Evolutionary conservation across 345 rosid genomes (phyloP).

Genomic region (Brassica carinata): DNA sequence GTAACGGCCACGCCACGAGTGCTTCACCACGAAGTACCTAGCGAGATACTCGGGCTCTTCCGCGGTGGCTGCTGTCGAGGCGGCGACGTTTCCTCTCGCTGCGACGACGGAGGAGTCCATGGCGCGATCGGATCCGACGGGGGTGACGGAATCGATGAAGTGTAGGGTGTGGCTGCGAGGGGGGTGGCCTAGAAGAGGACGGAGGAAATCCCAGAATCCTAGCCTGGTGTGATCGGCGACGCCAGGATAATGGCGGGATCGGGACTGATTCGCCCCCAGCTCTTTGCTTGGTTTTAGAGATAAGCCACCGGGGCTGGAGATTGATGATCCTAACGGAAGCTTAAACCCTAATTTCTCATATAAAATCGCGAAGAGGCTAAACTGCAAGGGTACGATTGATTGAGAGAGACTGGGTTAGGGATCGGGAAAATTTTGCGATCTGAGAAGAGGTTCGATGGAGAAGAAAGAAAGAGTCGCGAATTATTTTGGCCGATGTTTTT

Average conservation of each 20-base stretch:
- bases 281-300: conserved; percentile 44
- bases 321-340: conserved; percentile 12
- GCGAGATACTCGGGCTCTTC: conserved; percentile 97
- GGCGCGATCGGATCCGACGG: conserved; percentile 39
- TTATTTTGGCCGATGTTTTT: conserved; percentile 13
- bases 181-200: conserved; percentile 53
- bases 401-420: not conserved
- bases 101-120: conserved; percentile 50
- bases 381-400: not conserved
- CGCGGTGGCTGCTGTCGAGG: conserved; percentile 37
- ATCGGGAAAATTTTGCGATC: conserved; percentile 13
- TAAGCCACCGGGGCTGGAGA: conserved; percentile 38
- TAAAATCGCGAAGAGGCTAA: conserved; percentile 6
- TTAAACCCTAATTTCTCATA: conserved; percentile 42
- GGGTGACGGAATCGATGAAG: conserved; percentile 51
- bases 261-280: conserved; percentile 99
- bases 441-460: not conserved
- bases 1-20: conserved; percentile 98
- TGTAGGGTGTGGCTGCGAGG: conserved; percentile 60
- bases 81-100: conserved; percentile 27
- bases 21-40: conserved; percentile 81
- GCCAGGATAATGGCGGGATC: conserved; percentile 66
- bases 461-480: conserved; percentile 22
- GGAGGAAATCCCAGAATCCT: conserved; percentile 71
- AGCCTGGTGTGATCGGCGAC: conserved; percentile 52